phyloP scores from a whole-genome alignment of 257 asterid species.

The Voacanga thouarsii region DNA sequence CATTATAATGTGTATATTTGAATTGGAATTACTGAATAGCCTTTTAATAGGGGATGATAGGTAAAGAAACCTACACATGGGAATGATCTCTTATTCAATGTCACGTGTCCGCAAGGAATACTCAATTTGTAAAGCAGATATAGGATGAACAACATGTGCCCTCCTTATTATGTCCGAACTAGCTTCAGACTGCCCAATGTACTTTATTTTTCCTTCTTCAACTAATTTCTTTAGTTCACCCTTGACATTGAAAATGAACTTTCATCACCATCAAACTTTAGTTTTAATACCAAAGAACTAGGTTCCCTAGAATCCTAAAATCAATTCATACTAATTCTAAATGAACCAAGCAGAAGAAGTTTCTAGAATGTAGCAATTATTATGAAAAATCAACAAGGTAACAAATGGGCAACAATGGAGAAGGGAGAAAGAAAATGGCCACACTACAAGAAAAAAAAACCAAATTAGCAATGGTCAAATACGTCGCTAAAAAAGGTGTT shows the following conservation, averaged over 20 bases:
- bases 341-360: no score
- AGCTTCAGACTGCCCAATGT: slow-evolving; percentile 56
- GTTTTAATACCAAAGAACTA: not conserved
- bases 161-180: slow-evolving; percentile 49
- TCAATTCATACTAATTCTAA: no score
- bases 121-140: slow-evolving; percentile 55
- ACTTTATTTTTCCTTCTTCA: slow-evolving; percentile 51
- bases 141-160: slow-evolving; percentile 56
- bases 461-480: no score
- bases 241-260: slow-evolving; percentile 18
- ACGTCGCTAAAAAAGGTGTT: no score
- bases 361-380: no score
- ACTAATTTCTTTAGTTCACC: slow-evolving; percentile 54
- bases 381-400: not conserved
- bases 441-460: no score
- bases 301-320: no score
- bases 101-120: slow-evolving; percentile 60
- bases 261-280: not conserved
- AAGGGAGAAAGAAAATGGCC: slow-evolving; percentile 9
- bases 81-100: slow-evolving; percentile 50
- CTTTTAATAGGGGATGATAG: not conserved
- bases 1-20: no score
- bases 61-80: slow-evolving; percentile 21
- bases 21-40: not conserved
- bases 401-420: no score